A percentile compares a stretch with the other conserved stretches of the same genome.
phyloP scores from a whole-genome alignment of 164 flowering plant species.

The Euptelea pleiosperma region DNA sequence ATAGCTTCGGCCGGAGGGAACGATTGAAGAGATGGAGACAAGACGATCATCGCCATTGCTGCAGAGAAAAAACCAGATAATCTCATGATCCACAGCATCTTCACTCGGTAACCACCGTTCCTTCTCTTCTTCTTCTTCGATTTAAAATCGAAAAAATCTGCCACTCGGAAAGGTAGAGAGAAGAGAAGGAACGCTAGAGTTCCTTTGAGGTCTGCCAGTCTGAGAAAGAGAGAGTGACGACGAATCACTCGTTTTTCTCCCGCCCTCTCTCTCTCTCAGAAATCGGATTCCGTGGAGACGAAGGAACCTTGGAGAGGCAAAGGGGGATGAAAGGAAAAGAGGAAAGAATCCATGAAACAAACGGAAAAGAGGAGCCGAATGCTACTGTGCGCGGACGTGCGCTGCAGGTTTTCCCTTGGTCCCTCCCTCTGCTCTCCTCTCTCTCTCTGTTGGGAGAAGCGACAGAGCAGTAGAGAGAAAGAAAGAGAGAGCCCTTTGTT shows the following conservation, averaged over 20 bases:
- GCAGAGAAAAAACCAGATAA: slow-evolving; percentile 49
- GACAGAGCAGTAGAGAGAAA: slow-evolving; percentile 10
- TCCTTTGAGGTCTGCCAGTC: slow-evolving; percentile 44
- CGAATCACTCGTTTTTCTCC: slow-evolving; percentile 4
- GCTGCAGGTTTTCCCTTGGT: not conserved
- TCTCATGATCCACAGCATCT: slow-evolving; percentile 49
- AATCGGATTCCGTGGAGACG: slow-evolving; percentile 36
- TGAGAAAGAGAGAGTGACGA: slow-evolving; percentile 1
- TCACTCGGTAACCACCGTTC: slow-evolving; percentile 11
- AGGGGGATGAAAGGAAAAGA: slow-evolving; percentile 17
- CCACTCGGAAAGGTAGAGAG: slow-evolving; percentile 8
- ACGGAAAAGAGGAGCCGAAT: not conserved
- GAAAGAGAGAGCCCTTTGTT: slow-evolving; percentile 18
- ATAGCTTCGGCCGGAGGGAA: slow-evolving; percentile 68
- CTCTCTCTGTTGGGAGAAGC: slow-evolving; percentile 14
- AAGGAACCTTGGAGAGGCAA: slow-evolving; percentile 26
- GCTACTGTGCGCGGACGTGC: slow-evolving; percentile 23
- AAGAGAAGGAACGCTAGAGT: slow-evolving; percentile 34
- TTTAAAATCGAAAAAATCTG: slow-evolving; percentile 35
- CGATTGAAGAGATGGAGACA: slow-evolving; percentile 58
- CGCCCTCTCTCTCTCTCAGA: slow-evolving; percentile 7
- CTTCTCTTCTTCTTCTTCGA: slow-evolving; percentile 28
- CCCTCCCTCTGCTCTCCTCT: not conserved
- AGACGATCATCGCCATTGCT: slow-evolving; percentile 44
- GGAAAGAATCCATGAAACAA: not conserved